Base-by-base conservation (phyloP, 2,329 filamentous ascomycete genomes). In the Pleoardoris graminearum region DNA sequence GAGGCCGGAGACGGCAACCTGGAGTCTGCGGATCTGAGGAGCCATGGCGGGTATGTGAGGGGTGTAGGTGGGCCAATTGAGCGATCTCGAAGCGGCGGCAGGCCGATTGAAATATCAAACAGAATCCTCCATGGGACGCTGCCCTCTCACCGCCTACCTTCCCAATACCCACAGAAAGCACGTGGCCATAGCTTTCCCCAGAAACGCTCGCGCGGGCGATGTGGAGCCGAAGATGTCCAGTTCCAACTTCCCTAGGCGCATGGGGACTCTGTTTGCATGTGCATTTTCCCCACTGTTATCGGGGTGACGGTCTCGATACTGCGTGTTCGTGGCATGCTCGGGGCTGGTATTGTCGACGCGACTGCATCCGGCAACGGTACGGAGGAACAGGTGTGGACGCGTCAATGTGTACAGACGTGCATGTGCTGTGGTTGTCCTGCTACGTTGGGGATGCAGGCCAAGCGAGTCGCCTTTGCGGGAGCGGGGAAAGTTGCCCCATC, bases 1-100 rank as follows among this genome's bases (percentile, higher is more conserved):
- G 19, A 80, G 75, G 58, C 78, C 77, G 44, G 74, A 75, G 52
- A 77, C 71, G 55, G 74, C 77, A 45, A 79, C 65, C 54, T 75
- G 67, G 50, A 79, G 75, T 63, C 75, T 75, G 53, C 72, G 74
- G 27, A 68, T 49, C 10, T 62, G 61, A 21, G 67, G 60, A 36
- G 61, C 48, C 71, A 74, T 75, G 61, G 53, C 60, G 29, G 38
- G 16, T 36, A 14, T 23, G 14, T 12, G 29, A 7, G 12, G 11
- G 35, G 10, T 30, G 14, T 29, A n/a, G 14, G 46, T n/a, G 33
- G 23, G 12, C 25, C 47, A 45, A 48, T 46, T 47, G 45, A 21
- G 38, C n/a, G 30, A 22, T 8, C 25, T 27, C 23, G 8, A 25
- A 3, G 45, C 33, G 16, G 16, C 30, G 22, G 43, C 32, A 23